These are phyloP conservation scores for Flaveria trinervia DNA, from an alignment of 129 eudicot species.

Conservation along the genomic window DNA sequence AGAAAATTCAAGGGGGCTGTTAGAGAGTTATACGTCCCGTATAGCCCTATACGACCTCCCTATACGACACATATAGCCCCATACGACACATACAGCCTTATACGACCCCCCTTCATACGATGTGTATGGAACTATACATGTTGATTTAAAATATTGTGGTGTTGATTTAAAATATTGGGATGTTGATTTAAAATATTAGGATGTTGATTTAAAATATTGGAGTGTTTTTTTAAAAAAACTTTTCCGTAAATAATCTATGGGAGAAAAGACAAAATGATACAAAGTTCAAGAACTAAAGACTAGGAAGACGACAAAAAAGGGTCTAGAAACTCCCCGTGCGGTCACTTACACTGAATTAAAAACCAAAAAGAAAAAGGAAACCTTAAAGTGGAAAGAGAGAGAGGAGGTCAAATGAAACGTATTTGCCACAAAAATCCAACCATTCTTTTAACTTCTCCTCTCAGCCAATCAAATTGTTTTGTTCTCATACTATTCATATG, in stretches of 20 bases:
- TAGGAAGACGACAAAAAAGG: conserved; percentile 26
- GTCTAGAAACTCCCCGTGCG: conserved; percentile 19
- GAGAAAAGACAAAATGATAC: conserved; percentile 29
- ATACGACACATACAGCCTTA: too few species aligned
- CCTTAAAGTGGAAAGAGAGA: conserved; percentile 32
- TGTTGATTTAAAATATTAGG: too few species aligned
- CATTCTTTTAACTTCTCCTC: conserved; percentile 30
- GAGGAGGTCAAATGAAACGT: conserved; percentile 35
- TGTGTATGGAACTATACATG: too few species aligned
- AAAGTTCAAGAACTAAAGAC: conserved; percentile 11
- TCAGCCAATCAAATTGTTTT: conserved; percentile 38
- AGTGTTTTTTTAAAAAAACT: too few species aligned
- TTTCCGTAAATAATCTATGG: neutral
- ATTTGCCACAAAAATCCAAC: conserved; percentile 40
- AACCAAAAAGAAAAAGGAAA: conserved; percentile 21
- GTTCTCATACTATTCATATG: conserved; percentile 23
- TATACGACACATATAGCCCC: too few species aligned
- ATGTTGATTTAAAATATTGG: too few species aligned
- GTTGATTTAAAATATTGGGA: too few species aligned
- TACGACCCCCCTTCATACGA: too few species aligned
- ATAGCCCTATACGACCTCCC: too few species aligned
- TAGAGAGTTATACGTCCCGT: too few species aligned
- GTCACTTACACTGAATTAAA: conserved; percentile 26
- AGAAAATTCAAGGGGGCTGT: too few species aligned
- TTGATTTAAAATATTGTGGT: too few species aligned